These are phyloP conservation scores for Podila epigama DNA, from an alignment of 192 early-diverging fungal species.

Conservation along the genomic window DNA sequence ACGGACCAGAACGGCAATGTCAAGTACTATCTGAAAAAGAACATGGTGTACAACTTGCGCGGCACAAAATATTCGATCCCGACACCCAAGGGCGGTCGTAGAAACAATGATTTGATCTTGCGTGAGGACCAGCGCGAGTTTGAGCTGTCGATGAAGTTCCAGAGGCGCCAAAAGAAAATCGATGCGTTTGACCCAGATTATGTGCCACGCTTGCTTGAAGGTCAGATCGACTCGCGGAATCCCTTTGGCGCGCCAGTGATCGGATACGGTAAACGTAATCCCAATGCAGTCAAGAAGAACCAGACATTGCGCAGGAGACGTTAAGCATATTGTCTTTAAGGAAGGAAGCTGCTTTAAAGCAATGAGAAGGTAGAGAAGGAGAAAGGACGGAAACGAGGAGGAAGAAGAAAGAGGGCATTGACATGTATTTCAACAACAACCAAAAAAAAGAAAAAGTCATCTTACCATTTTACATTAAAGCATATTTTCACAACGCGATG, in stretches of 20 bases:
- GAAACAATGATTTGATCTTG: constrained; percentile 78
- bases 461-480: not conserved
- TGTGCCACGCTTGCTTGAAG: constrained; percentile 58
- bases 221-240: constrained; percentile 59
- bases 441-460: not conserved
- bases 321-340: constrained; percentile 8
- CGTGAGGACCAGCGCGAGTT: constrained; percentile 94
- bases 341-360: not conserved
- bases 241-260: constrained; percentile 72
- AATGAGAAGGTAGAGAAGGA: no score
- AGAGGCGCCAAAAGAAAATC: constrained; percentile 58
- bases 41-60: constrained; percentile 88
- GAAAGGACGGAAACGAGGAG: no score
- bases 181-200: constrained; percentile 78
- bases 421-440: not conserved
- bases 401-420: not conserved
- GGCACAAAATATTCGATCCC: constrained; percentile 93
- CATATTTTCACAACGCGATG: no score
- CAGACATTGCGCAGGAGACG: constrained; percentile 44
- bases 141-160: constrained; percentile 60
- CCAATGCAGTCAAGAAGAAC: constrained; percentile 62
- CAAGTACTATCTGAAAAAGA: constrained; percentile 85
- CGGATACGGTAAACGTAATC: constrained; percentile 74
- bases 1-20: constrained; percentile 84
- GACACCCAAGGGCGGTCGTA: constrained; percentile 78